Conservation (phyloP, 441 rosid species). For the Geranium incanum region DNA sequence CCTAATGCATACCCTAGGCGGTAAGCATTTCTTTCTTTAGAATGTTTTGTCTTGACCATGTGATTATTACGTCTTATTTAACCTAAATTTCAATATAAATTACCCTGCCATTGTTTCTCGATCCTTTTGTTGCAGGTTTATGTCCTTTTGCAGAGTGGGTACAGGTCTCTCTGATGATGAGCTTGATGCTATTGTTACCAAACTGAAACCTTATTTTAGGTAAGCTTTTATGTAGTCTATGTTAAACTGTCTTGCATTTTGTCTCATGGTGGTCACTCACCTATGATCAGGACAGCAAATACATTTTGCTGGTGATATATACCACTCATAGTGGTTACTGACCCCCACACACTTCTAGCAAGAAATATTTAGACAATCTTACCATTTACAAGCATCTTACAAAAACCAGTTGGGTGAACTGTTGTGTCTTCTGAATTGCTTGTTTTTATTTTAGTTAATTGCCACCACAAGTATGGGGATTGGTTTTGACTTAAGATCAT, state of each 20-base stretch:
- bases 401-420: not conserved
- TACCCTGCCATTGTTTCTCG: conserved; percentile 1
- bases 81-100: not conserved
- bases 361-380: not conserved
- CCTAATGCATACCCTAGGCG: conserved; percentile 64
- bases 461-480: not conserved
- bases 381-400: not conserved
- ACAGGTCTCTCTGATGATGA: conserved; percentile 88
- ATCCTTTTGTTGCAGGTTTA: conserved; percentile 53
- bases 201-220: conserved; percentile 94
- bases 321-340: not conserved
- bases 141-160: conserved; percentile 96
- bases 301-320: not conserved
- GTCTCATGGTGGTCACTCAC: not conserved
- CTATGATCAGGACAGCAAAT: conserved; percentile 2
- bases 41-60: not conserved
- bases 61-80: not conserved
- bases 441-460: not conserved
- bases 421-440: not conserved
- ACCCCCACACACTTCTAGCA: not conserved
- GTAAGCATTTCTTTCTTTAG: conserved; percentile 32
- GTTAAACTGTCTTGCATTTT: not conserved
- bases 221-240: conserved; percentile 23
- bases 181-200: conserved; percentile 65
- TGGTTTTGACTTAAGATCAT: not conserved